A percentile compares a stretch with the other conserved stretches of the same genome.
phyloP scores from a whole-genome alignment of 495 filamentous ascomycete species.

The Peziza echinospora region DNA sequence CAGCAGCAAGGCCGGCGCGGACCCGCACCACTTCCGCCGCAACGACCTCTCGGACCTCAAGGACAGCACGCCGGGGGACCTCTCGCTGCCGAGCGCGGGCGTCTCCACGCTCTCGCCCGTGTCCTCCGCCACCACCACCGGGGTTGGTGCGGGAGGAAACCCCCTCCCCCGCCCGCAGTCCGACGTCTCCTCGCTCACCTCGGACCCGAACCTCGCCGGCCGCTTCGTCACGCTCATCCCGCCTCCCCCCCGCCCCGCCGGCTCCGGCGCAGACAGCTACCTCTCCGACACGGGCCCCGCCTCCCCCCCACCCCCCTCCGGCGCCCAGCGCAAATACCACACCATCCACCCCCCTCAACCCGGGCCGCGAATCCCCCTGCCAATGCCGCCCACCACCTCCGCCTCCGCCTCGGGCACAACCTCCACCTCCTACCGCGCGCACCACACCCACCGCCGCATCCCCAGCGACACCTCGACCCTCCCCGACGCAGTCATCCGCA shows the following conservation, averaged over 20 bases:
- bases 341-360: neutral
- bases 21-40: neutral
- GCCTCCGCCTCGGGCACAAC: neutral
- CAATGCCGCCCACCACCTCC: neutral
- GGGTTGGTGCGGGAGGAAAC: too few species aligned
- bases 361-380: neutral
- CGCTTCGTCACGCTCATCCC: neutral
- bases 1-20: neutral
- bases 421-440: neutral
- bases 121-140: neutral
- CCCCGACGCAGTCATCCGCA: neutral
- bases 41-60: neutral
- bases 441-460: neutral
- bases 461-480: neutral
- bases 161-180: neutral
- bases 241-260: neutral
- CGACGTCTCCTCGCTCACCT: neutral
- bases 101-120: neutral
- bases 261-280: neutral
- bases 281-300: neutral
- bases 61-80: neutral
- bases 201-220: neutral
- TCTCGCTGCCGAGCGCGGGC: neutral
- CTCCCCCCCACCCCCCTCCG: neutral
- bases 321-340: neutral